These are phyloP conservation scores for Paecilomyces sp. DNA, from an alignment of 2,329 filamentous ascomycete genomes.

Conservation along the genomic window DNA sequence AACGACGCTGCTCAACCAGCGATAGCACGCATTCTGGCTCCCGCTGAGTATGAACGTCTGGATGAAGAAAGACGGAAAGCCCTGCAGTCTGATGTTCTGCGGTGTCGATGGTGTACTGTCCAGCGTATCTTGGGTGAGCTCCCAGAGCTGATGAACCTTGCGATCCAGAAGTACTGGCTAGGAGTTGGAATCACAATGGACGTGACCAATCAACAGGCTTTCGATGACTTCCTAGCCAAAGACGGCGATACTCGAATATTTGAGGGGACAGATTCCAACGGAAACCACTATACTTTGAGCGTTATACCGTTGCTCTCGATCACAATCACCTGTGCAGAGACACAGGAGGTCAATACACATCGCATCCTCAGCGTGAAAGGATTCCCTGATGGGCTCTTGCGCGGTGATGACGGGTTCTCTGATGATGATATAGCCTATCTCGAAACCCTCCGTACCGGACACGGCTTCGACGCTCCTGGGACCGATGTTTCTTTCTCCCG, in stretches of 20 bases:
- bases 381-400: constrained; percentile 24
- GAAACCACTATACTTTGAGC: constrained; percentile 11
- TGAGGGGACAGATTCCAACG: constrained; percentile 2
- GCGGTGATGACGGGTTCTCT: constrained; percentile 22
- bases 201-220: constrained; percentile 5
- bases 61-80: constrained; percentile 15
- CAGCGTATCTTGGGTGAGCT: constrained; percentile 25
- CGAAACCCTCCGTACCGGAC: constrained; percentile 27
- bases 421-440: constrained; percentile 23
- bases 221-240: constrained; percentile 15
- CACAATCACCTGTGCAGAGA: constrained; percentile 11
- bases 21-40: constrained; percentile 25
- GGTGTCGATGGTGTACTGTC: constrained; percentile 33
- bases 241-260: constrained; percentile 11
- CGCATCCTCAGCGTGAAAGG: constrained; percentile 12
- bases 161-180: constrained; percentile 27
- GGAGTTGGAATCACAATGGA: constrained; percentile 16
- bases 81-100: constrained; percentile 29
- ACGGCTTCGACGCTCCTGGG: constrained; percentile 13
- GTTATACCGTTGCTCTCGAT: constrained; percentile 14
- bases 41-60: constrained; percentile 26
- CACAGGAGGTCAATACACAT: constrained; percentile 4
- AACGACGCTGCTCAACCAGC: constrained; percentile 4
- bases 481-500: constrained; percentile 20
- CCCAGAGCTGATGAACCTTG: constrained; percentile 25